Conservation (phyloP, 2,329 filamentous ascomycete species). For the Pseudogymnoascus sp. region DNA sequence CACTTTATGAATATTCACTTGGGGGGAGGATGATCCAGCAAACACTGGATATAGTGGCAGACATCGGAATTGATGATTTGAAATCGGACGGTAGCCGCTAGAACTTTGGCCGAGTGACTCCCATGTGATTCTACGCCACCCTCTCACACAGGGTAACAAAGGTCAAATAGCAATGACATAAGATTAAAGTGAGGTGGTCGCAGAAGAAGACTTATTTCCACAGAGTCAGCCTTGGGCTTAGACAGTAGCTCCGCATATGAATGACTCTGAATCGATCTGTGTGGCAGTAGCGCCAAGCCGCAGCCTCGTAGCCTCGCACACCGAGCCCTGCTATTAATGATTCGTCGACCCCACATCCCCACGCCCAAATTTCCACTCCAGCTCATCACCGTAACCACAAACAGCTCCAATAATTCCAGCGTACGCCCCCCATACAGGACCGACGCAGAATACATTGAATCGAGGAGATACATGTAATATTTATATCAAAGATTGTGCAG, state of each 20-base stretch:
- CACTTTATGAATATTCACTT: slow-evolving; percentile 4
- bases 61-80: neutral
- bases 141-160: neutral
- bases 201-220: too few species aligned
- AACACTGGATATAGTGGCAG: neutral
- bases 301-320: slow-evolving; percentile 9
- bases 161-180: neutral
- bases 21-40: neutral
- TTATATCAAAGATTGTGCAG: neutral
- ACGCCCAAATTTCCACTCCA: slow-evolving; percentile 10
- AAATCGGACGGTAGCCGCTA: neutral
- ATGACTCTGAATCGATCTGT: neutral
- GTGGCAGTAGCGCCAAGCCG: slow-evolving; percentile 1
- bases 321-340: slow-evolving; percentile 8
- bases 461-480: neutral
- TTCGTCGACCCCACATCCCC: slow-evolving; percentile 9
- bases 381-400: slow-evolving; percentile 1
- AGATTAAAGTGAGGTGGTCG: neutral
- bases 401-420: neutral
- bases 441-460: neutral
- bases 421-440: neutral
- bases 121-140: neutral
- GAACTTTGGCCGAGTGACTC: slow-evolving; percentile 4
- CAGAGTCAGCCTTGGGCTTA: slow-evolving; percentile 2
- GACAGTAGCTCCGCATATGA: neutral